Base-by-base conservation (phyloP, 2,329 filamentous ascomycete genomes). In the Aplosporella prunicola region DNA sequence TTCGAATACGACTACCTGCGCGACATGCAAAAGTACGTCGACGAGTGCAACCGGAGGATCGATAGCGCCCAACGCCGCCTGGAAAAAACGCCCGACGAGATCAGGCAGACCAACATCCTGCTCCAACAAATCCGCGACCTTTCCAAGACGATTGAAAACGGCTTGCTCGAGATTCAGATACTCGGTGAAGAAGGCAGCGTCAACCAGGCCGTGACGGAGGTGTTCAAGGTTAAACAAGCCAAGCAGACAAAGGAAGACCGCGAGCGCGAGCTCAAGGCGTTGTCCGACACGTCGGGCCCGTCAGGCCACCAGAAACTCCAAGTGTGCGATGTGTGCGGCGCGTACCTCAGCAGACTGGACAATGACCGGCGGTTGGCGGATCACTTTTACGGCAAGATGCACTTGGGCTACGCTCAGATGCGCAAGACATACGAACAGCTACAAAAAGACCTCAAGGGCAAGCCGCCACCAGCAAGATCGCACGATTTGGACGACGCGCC, bases 301-400 rank as follows among this genome's bases (percentile, higher is more conserved):
- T 87, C 80, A 0, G 91, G 91, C 13, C 91, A 98, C 61, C 91
- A 98, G 67, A 98, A 98, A 61, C 70, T 98, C 26, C 91, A 98
- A 60, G 91, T 98, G 31, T 98, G 91, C 70, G 91, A 98, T 62
- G 91, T 96, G 1, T 98, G 91, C 60, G 91, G 91, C 45, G 91
- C 91, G 5, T 98, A 96, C 58, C 72, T 98, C 24, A 87, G 80
- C 45, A 69, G 91, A 15, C 72, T 98, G 20, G 91, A 98, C 57
- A 98, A 98, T 56, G 91, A 98, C 59, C 76, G 91, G 23, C 74
- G 91, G 20, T 61, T 98, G 55, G 91, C 91, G 14, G 91, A 98
- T 57, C 91, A 98, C 60, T 98, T 98, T 58, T 96, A 95, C 61
- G 91, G 91, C 15, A 98, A 98, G 70, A 98, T 98, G 91, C 91